Evolutionary conservation across 2,329 filamentous ascomycete genomes (phyloP).

Genomic region (Diaporthe citrichinensis): DNA sequence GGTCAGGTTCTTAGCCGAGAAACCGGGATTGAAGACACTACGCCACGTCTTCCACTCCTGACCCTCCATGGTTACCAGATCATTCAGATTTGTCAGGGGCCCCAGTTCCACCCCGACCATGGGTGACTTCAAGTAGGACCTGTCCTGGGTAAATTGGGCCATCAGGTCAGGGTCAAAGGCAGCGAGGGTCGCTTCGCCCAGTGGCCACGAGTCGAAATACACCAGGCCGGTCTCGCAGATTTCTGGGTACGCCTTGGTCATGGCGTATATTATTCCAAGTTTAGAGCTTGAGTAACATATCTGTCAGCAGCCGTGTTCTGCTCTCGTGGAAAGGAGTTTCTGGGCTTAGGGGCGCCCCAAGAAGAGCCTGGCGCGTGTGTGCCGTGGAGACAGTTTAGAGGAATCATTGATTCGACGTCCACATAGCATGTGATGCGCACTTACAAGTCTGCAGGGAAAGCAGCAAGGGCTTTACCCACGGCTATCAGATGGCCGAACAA

Average conservation of each 20-base stretch:
- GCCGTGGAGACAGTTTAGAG: too few relatives aligned
- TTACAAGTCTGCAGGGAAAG: constrained; percentile 48
- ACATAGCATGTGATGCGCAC: constrained; percentile 44
- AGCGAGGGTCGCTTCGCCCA: constrained; percentile 52
- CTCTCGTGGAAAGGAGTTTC: background rate
- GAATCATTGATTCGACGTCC: constrained; percentile 23
- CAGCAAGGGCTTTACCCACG: constrained; percentile 47
- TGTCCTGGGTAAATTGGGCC: constrained; percentile 54
- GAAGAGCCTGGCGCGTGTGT: background rate
- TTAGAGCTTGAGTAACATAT: background rate
- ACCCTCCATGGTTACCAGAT: constrained; percentile 55
- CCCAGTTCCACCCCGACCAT: constrained; percentile 47
- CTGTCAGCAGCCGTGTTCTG: background rate
- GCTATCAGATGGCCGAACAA: constrained; percentile 51
- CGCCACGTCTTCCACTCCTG: constrained; percentile 55
- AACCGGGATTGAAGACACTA: constrained; percentile 56
- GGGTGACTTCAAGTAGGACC: constrained; percentile 49
- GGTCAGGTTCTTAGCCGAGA: constrained; percentile 53
- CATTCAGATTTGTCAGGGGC: constrained; percentile 49
- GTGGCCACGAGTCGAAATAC: constrained; percentile 57
- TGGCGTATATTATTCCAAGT: background rate
- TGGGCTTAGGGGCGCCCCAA: background rate
- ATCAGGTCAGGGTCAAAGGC: constrained; percentile 55
- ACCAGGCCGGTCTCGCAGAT: constrained; percentile 47
- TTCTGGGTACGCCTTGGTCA: constrained; percentile 48